Percentiles rank a stretch among this genome's conserved stretches.
phyloP scores from a whole-genome alignment of 352 stramenopile genomes.

The Globisporangium irregulare region DNA sequence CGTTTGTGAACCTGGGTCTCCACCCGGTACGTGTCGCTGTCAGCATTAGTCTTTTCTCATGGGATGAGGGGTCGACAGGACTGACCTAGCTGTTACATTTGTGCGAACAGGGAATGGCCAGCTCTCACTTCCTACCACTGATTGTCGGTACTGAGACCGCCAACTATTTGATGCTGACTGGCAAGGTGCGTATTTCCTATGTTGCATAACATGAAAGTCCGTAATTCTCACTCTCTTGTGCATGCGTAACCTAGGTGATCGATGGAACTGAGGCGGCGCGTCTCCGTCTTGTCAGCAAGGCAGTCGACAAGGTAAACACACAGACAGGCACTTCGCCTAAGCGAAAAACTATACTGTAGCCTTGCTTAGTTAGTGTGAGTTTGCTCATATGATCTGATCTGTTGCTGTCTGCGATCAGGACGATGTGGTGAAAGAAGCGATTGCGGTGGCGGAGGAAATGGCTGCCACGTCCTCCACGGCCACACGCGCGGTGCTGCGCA shows the following conservation, averaged over 20 bases:
- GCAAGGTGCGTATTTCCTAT: conserved; percentile 30
- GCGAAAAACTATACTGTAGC: no score
- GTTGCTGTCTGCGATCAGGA: conserved; percentile 16
- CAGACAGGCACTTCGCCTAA: no score
- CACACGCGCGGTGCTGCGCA: conserved; percentile 59
- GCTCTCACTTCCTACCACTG: conserved; percentile 74
- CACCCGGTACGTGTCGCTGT: conserved; percentile 38
- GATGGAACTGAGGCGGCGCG: conserved; percentile 54
- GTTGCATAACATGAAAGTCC: background rate
- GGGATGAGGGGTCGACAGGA: background rate
- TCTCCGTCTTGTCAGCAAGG: conserved; percentile 51
- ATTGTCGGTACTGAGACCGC: conserved; percentile 58
- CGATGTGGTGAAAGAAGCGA: conserved; percentile 43
- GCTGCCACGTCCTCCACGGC: conserved; percentile 60
- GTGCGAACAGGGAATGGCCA: conserved; percentile 66
- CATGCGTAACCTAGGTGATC: conserved; percentile 32
- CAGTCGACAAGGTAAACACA: conserved; percentile 27
- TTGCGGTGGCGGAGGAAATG: conserved; percentile 58
- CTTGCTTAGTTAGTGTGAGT: no score
- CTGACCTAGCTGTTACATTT: background rate
- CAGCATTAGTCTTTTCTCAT: background rate
- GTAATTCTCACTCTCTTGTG: background rate
- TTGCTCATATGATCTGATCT: no score
- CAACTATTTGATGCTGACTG: conserved; percentile 74
- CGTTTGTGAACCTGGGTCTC: conserved; percentile 83